phyloP scores from a whole-genome alignment of 345 rosid species.

The Eucalyptus polybractea region DNA sequence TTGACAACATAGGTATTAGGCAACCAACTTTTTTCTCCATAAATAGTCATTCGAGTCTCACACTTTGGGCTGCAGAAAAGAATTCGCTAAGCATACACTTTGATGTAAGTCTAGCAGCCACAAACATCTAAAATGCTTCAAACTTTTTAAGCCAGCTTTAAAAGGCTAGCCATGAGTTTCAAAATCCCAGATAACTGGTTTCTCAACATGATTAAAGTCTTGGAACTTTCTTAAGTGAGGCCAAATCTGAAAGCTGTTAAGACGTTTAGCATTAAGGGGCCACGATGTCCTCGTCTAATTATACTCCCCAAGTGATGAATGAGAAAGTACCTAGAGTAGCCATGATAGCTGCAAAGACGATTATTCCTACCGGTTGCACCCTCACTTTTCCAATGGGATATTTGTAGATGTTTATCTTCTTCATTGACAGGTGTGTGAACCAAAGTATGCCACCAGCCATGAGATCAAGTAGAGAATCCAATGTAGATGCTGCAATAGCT shows the following conservation, averaged over 20 bases:
- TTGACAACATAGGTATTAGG: not conserved
- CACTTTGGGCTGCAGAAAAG: not conserved
- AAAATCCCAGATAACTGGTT: not conserved
- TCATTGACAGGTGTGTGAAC: constrained; percentile 91
- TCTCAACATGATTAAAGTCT: not conserved
- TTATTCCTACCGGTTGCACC: constrained; percentile 90
- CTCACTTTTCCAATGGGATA: constrained; percentile 96
- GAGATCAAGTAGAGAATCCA: constrained; percentile 90
- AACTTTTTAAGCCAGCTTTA: not conserved
- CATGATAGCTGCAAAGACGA: constrained; percentile 90
- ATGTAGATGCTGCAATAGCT: constrained; percentile 93
- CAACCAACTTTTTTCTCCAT: not conserved
- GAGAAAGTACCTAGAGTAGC: constrained; percentile 72
- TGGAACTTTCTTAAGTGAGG: not conserved
- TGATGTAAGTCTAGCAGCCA: not conserved
- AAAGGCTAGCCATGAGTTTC: not conserved
- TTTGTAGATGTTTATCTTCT: constrained; percentile 63
- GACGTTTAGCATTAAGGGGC: not conserved
- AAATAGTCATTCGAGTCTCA: not conserved
- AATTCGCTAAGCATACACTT: not conserved
- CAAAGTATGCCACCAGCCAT: constrained; percentile 96
- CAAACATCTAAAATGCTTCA: not conserved
- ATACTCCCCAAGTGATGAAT: not conserved
- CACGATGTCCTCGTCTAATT: not conserved
- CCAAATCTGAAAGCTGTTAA: not conserved